Conservation (phyloP, 139 green algal genomes). For the Chlamydomonas sp. region DNA sequence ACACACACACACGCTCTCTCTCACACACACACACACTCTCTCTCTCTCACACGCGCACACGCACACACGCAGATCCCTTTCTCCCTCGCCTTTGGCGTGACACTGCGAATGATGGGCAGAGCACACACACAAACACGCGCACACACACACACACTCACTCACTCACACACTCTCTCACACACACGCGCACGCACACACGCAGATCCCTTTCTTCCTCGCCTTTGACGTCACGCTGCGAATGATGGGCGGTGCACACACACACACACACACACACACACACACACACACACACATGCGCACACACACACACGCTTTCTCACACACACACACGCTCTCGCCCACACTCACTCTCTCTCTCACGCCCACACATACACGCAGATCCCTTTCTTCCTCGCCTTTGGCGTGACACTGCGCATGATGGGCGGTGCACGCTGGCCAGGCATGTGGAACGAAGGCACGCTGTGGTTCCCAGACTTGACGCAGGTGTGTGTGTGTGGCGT, state of each 20-base stretch:
- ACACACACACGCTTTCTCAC: background rate
- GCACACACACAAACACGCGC: background rate
- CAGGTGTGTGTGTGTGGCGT: no score
- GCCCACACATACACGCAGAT: constrained; percentile 31
- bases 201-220: no score
- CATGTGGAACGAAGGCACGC: constrained; percentile 43
- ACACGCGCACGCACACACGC: background rate
- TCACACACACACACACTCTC: background rate
- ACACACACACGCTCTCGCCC: background rate
- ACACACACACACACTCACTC: background rate
- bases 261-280: no score
- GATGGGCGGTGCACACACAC: no score
- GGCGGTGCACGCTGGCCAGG: constrained; percentile 43
- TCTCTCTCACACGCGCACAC: background rate
- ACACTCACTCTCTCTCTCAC: background rate
- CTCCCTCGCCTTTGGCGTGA: no score
- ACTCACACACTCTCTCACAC: constrained; percentile 2
- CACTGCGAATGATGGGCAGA: no score
- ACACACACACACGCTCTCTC: background rate
- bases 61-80: background rate
- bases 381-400: constrained; percentile 52
- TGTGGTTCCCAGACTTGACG: constrained; percentile 76
- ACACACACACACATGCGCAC: no score
- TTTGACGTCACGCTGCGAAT: no score
- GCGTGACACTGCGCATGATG: constrained; percentile 58